Percentiles rank a stretch among this genome's conserved stretches.
These are phyloP conservation scores for Mercurialis annua DNA, from an alignment of 345 rosid species.

Conservation along the genomic window DNA sequence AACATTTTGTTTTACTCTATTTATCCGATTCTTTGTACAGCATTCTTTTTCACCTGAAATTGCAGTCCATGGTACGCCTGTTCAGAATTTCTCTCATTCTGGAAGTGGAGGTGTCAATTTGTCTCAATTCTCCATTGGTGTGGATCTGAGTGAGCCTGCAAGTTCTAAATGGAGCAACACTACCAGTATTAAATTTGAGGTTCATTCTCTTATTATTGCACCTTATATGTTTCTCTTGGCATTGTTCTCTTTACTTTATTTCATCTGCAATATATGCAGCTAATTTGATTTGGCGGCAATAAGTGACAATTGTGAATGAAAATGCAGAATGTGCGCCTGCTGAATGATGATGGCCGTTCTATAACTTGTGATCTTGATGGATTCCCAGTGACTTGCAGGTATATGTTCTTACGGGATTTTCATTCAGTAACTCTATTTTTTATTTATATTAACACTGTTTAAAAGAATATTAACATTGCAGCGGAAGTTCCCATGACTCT, in stretches of 20 bases:
- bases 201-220: constrained; percentile 21
- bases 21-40: constrained; percentile 37
- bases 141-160: constrained; percentile 83
- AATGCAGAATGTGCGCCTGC: constrained; percentile 69
- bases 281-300: background rate
- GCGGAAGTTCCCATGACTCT: constrained; percentile 71
- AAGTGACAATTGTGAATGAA: constrained; percentile 19
- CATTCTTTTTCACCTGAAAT: constrained; percentile 91
- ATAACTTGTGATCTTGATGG: constrained; percentile 84
- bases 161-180: constrained; percentile 86
- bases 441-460: constrained; percentile 25
- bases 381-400: constrained; percentile 91
- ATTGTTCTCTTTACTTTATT: constrained; percentile 7
- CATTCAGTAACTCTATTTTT: constrained; percentile 17
- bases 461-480: constrained; percentile 40
- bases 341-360: constrained; percentile 85
- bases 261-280: background rate
- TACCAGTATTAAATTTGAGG: constrained; percentile 87
- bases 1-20: constrained; percentile 3
- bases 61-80: constrained; percentile 77
- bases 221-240: constrained; percentile 4
- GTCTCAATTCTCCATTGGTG: constrained; percentile 71
- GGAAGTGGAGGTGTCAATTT: constrained; percentile 89
- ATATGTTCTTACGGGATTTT: constrained; percentile 15
- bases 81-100: constrained; percentile 81